These are phyloP conservation scores for Colletotrichum spaethianum DNA, from an alignment of 2,329 filamentous ascomycete genomes.

Conservation along the genomic window DNA sequence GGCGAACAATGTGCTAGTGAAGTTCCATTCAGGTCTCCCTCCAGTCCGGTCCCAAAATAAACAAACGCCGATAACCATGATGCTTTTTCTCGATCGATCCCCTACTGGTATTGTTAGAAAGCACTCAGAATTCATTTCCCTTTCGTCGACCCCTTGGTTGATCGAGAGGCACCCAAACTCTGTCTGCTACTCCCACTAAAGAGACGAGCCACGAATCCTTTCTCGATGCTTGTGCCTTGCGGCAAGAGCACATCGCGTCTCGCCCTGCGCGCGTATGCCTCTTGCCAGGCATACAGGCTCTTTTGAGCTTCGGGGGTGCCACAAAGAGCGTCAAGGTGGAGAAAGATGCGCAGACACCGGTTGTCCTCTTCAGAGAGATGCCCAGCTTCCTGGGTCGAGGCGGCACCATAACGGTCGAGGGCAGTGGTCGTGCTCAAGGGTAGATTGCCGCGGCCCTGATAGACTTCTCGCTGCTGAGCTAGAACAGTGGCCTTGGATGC, in stretches of 20 bases:
- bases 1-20: conserved; percentile 14
- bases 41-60: background rate
- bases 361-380: conserved; percentile 36
- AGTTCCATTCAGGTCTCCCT: background rate
- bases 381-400: conserved; percentile 14
- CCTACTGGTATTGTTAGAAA: background rate
- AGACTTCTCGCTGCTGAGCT: conserved; percentile 14
- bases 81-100: background rate
- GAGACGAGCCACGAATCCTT: conserved; percentile 32
- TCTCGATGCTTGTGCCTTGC: conserved; percentile 46
- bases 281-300: conserved; percentile 65
- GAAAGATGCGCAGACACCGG: conserved; percentile 54
- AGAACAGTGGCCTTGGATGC: conserved; percentile 24
- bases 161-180: conserved; percentile 7
- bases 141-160: conserved; percentile 31
- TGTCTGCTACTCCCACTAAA: conserved; percentile 35
- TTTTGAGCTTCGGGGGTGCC: conserved; percentile 61
- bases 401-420: conserved; percentile 25
- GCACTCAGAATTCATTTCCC: conserved; percentile 39
- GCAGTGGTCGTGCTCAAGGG: conserved; percentile 38
- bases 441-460: conserved; percentile 30
- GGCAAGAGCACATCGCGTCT: conserved; percentile 59
- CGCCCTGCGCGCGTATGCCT: conserved; percentile 60
- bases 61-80: conserved; percentile 24
- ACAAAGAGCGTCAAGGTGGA: conserved; percentile 62